Evolutionary conservation across 441 rosid species (phyloP).

Genomic region (Biscutella laevigata): DNA sequence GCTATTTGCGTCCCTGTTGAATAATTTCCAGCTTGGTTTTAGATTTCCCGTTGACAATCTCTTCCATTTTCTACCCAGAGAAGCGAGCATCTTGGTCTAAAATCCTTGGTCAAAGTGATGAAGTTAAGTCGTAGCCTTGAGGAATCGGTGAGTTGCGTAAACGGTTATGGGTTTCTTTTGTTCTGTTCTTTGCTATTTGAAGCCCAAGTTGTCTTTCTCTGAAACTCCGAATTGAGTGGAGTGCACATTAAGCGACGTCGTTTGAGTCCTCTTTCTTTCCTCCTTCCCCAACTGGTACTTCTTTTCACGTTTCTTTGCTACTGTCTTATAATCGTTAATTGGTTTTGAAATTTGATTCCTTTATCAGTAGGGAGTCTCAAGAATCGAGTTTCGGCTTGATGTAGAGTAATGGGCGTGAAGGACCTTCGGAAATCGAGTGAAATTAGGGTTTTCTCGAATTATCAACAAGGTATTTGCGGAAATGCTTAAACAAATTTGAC

Average conservation of each 20-base stretch:
- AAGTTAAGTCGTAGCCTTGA: no score
- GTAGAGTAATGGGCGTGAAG: conserved; percentile 14
- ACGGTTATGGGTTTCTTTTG: not conserved
- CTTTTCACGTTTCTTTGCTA: not conserved
- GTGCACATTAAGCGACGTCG: not conserved
- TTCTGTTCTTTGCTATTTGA: not conserved
- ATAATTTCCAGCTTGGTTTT: not conserved
- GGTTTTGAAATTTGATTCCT: not conserved
- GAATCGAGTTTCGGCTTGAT: not conserved
- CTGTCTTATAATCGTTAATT: not conserved
- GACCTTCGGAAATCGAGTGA: not conserved
- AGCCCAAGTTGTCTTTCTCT: conserved; percentile 2
- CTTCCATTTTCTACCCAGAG: conserved; percentile 14
- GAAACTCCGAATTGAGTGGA: not conserved
- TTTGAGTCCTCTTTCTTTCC: not conserved
- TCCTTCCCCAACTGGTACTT: not conserved
- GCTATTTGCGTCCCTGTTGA: not conserved
- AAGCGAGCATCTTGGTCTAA: no score
- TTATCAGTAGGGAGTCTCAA: not conserved
- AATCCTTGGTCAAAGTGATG: no score
- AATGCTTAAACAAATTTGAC: not conserved
- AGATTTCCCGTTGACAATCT: conserved; percentile 5
- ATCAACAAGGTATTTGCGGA: conserved; percentile 13
- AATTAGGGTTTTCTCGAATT: conserved; percentile 4
- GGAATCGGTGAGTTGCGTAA: no score